Conservation (phyloP, 2,329 filamentous ascomycete species). For the Microsporum ferrugineum region DNA sequence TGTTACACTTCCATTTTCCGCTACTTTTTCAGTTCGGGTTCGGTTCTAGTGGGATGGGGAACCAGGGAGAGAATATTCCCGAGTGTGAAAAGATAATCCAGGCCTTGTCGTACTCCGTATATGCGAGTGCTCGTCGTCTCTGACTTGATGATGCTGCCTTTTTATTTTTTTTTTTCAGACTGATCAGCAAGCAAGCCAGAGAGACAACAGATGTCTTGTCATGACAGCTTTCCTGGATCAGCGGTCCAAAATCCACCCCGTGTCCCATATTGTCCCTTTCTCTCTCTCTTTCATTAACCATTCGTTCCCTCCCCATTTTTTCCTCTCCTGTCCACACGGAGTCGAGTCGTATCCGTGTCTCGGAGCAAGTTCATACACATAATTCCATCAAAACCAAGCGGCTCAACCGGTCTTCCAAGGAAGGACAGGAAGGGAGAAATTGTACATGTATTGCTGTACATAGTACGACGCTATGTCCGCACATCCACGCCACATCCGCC, state of each 20-base stretch:
- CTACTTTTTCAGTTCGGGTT: not conserved
- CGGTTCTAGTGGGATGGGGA: not conserved
- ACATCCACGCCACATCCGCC: not conserved
- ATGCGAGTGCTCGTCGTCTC: not conserved
- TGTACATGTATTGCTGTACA: not conserved
- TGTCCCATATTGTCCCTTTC: not conserved
- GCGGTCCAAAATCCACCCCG: not conserved
- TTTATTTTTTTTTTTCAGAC: too few relatives aligned
- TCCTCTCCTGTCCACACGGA: not conserved
- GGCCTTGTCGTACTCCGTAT: not conserved
- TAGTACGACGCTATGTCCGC: not conserved
- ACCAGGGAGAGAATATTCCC: not conserved
- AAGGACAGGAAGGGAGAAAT: not conserved
- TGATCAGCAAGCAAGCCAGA: not conserved
- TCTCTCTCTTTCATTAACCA: not conserved
- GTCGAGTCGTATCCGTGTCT: not conserved
- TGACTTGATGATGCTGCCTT: not conserved
- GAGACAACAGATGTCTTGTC: not conserved
- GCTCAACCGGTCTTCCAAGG: not conserved
- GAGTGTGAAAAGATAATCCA: not conserved
- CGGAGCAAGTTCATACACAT: not conserved
- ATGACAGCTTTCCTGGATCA: not conserved
- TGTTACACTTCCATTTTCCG: conserved; percentile 2
- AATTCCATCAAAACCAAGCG: not conserved
- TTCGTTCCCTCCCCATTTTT: not conserved